phyloP scores from a whole-genome alignment of 257 asterid genomes.

The Primulina eburnea region DNA sequence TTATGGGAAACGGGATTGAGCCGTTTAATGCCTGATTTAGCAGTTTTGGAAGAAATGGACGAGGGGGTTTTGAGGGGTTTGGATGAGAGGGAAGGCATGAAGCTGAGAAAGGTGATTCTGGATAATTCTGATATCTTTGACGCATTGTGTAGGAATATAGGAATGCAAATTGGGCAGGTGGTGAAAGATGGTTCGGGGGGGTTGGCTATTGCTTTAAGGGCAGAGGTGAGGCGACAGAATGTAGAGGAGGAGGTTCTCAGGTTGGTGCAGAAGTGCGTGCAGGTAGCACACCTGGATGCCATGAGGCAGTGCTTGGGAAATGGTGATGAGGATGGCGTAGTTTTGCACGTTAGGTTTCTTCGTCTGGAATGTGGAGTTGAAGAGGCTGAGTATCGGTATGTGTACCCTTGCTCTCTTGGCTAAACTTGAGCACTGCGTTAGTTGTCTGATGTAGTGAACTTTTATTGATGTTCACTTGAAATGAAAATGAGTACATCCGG shows the following conservation, averaged over 20 bases:
- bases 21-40: conserved; percentile 69
- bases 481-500: conserved; percentile 9
- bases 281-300: conserved; percentile 68
- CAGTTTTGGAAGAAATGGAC: conserved; percentile 32
- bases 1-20: conserved; percentile 52
- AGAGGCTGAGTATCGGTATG: conserved; percentile 82
- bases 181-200: conserved; percentile 51
- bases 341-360: conserved; percentile 72
- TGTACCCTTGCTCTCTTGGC: conserved; percentile 14
- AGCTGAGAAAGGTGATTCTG: conserved; percentile 51
- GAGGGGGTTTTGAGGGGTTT: conserved; percentile 30
- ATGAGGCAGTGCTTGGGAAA: conserved; percentile 59
- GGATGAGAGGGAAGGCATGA: conserved; percentile 58
- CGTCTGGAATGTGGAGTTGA: conserved; percentile 64
- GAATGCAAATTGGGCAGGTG: conserved; percentile 53
- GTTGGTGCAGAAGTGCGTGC: conserved; percentile 67
- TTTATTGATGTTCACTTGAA: conserved; percentile 7
- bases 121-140: conserved; percentile 64
- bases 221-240: conserved; percentile 39
- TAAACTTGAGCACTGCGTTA: conserved; percentile 14
- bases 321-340: conserved; percentile 56
- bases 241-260: conserved; percentile 57
- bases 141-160: conserved; percentile 68
- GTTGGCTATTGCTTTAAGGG: conserved; percentile 58
- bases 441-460: conserved; percentile 22